Base-by-base conservation (phyloP, 2,329 filamentous ascomycete genomes). In the Aspergillus sp. region DNA sequence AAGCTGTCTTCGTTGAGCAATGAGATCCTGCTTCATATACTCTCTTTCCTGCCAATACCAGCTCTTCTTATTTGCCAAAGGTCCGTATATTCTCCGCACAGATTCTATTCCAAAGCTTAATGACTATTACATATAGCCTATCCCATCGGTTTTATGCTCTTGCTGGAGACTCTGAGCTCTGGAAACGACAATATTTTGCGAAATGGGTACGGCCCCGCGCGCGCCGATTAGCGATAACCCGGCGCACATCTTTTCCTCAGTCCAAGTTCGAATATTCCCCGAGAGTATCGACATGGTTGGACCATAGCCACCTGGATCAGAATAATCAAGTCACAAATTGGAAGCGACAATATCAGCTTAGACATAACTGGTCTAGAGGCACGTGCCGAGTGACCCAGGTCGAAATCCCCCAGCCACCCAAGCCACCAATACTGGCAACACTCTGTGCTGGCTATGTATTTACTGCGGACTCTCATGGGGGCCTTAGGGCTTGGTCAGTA, bases 341-440 rank as follows among this genome's bases (percentile, higher is more conserved):
- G 93, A 96, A 96, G 78, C 83, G 85, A 60, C 89, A 95, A 67
- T 98, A 96, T 74, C 91, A 89, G 67, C 80, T 97, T 49, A 84
- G 90, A 45, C 89, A 96, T 71, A 98, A 98, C 75, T 98, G 95
- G 95, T 85, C 89, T 1, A 85, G 83, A 60, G 95, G 93, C 0
- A 87, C 85, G 64, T 96, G 91, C 67, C 88, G 85, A 38, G 85
- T 96, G 12, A 87, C 89, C 36, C 90, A 96, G 72, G 84, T 97
- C 30, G 81, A 86, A 44, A 82, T 91, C 22, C 77, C 81, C 53
- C 77, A 81, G 43, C 74, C 78, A 1, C 75, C 79, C 53, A 69
- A 86, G 71, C 79, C 89, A 38, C 81, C 82, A 2, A 71, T 92
- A 38, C 78, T 97, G 6, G 89, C 93, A 48, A 91, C 90, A 70